Evolutionary conservation across 2,329 filamentous ascomycete genomes (phyloP), one percentile per base, ranked within the genome.

Genomic region (Fusarium paranaense): DNA sequence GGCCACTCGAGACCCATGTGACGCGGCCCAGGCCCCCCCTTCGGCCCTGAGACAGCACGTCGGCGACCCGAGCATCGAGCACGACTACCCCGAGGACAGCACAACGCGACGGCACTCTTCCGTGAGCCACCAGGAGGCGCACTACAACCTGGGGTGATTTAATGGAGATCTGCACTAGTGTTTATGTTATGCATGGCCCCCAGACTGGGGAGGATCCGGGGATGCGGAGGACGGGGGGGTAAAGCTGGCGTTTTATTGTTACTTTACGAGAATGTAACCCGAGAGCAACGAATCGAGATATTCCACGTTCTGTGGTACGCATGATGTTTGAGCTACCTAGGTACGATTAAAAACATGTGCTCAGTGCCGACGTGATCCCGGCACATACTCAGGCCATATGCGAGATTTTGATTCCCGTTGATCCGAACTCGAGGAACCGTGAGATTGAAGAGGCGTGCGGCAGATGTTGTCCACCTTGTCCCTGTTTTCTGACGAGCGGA

Each of bases 71-170:
- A 69, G 56, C 10, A 78, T 81, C 18, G 79, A 80, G 76, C 80
- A 81, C 42, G 74, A 79, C n/a, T 77, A 78, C 11, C 80, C 80
- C 0, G 57, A 80, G 5, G 79, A 81, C 22, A 81, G 80, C 70
- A 72, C 70, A n/a, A 78, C 75, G 20, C 74, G 66, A 66, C 60
- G 80, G 27, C 80, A 81, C 5, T 75, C 75, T 27, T 78, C 77
- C 35, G 57, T 75, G 1, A 81, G 80, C 66, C 77, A 80, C n/a
- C 80, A 81, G 71, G 80, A 81, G 75, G 71, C 75, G n/a, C 76
- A 80, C 27, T 77, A 77, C 13, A 68, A 47, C 22, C 33, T 80
- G 60, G 67, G 70, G 22, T 75, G 63, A 45, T 45, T 40, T 22
- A 33, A 47, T 47, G 30, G 14, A 22, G 58, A 52, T 20, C 20